These are phyloP conservation scores for Neltuma alba DNA, from an alignment of 306 rosid species.

Conservation along the genomic window DNA sequence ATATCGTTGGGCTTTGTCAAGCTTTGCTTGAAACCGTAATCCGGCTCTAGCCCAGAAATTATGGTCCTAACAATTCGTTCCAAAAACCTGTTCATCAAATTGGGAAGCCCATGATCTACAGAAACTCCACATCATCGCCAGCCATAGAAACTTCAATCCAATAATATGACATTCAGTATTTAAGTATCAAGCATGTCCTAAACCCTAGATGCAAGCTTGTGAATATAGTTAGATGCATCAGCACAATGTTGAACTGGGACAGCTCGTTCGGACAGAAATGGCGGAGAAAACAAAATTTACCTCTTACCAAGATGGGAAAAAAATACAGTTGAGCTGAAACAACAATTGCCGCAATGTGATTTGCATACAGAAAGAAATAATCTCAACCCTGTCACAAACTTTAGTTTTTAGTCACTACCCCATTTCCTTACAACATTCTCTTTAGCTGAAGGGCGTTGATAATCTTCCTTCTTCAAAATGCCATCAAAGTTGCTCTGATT, in stretches of 20 bases:
- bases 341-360: constrained; percentile 5
- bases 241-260: neutral
- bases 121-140: neutral
- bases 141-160: neutral
- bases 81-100: too few species aligned
- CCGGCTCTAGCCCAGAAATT: too few species aligned
- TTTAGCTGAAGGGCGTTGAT: constrained; percentile 67
- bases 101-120: neutral
- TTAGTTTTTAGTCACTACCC: constrained; percentile 51
- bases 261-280: neutral
- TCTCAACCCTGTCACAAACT: constrained; percentile 34
- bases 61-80: too few species aligned
- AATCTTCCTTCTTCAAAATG: constrained; percentile 49
- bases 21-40: too few species aligned
- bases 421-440: constrained; percentile 69
- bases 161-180: neutral
- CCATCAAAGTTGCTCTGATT: constrained; percentile 42
- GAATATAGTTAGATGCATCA: neutral
- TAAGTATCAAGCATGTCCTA: constrained; percentile 14
- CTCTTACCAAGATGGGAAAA: neutral
- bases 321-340: constrained; percentile 4
- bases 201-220: neutral
- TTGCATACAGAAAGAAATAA: constrained; percentile 1
- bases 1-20: neutral
- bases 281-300: neutral